These are phyloP conservation scores for Phoma sp. DNA, from an alignment of 2,329 filamentous ascomycete species.

Conservation along the genomic window DNA sequence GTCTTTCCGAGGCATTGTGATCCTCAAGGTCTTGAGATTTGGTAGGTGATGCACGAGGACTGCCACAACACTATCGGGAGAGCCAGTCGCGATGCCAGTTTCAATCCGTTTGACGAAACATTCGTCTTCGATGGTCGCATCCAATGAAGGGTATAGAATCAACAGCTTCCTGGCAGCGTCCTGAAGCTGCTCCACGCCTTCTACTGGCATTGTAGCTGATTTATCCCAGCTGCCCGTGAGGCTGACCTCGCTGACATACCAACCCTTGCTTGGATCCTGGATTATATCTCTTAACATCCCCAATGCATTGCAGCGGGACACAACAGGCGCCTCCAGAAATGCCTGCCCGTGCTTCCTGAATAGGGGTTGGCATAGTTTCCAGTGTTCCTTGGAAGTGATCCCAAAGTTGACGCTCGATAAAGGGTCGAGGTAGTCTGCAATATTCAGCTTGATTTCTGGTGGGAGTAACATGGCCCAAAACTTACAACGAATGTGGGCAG, in stretches of 20 bases:
- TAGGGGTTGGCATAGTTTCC: background rate
- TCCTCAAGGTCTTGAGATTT: background rate
- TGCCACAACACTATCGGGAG: background rate
- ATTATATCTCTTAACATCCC: background rate
- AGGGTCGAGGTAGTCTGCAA: background rate
- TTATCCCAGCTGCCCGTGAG: background rate
- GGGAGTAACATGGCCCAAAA: background rate
- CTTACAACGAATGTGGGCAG: too few relatives aligned
- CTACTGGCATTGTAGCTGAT: background rate
- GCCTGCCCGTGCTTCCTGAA: background rate
- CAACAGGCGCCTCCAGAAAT: background rate
- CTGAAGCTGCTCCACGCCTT: background rate
- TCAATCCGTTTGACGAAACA: background rate
- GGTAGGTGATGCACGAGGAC: background rate
- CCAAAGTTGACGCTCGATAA: slow-evolving; percentile 1
- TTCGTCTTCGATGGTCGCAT: background rate
- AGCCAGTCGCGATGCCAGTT: background rate
- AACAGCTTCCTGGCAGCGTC: background rate
- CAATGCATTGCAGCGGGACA: background rate
- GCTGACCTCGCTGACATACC: background rate
- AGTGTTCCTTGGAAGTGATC: background rate
- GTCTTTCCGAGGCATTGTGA: background rate
- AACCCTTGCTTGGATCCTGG: background rate
- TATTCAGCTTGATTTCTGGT: background rate
- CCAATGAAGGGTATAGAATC: background rate